These are phyloP conservation scores for Pseudogymnoascus sp. DNA, from an alignment of 2,329 filamentous ascomycete species.

Conservation along the genomic window DNA sequence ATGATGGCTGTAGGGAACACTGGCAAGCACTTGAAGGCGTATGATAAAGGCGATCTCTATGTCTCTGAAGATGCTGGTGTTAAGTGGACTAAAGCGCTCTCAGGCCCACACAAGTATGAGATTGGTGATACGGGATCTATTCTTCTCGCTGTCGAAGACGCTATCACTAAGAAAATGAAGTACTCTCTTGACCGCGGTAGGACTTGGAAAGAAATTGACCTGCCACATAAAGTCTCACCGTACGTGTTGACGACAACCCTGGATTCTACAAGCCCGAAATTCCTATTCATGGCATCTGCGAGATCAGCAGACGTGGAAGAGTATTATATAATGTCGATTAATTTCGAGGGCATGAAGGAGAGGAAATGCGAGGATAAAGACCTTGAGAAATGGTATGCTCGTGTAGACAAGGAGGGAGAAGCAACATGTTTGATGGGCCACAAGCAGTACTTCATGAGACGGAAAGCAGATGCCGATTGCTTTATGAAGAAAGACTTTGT, in stretches of 20 bases:
- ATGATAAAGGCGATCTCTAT: slow-evolving; percentile 68
- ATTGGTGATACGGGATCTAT: slow-evolving; percentile 91
- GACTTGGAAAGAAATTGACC: slow-evolving; percentile 63
- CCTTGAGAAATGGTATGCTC: slow-evolving; percentile 82
- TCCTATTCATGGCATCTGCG: slow-evolving; percentile 61
- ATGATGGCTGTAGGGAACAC: slow-evolving; percentile 92
- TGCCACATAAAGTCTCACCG: slow-evolving; percentile 64
- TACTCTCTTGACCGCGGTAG: slow-evolving; percentile 90
- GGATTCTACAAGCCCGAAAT: slow-evolving; percentile 88
- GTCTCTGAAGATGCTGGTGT: slow-evolving; percentile 86
- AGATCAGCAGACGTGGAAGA: slow-evolving; percentile 37
- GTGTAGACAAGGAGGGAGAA: slow-evolving; percentile 69
- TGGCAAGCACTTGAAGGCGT: slow-evolving; percentile 62
- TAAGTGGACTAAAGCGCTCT: slow-evolving; percentile 66
- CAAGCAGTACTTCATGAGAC: slow-evolving; percentile 74
- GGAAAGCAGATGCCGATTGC: slow-evolving; percentile 82
- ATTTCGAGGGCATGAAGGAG: slow-evolving; percentile 76
- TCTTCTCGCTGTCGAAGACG: slow-evolving; percentile 70
- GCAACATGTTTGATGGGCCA: slow-evolving; percentile 93
- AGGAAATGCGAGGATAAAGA: slow-evolving; percentile 71
- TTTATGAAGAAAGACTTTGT: slow-evolving; percentile 82
- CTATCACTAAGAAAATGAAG: slow-evolving; percentile 49
- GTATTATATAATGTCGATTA: slow-evolving; percentile 63
- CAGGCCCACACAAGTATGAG: slow-evolving; percentile 88
- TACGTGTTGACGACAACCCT: slow-evolving; percentile 75